Evolutionary conservation across 1,284 basidiomycete species (phyloP), one percentile per base, ranked within the genome.

Genomic region (Schizophyllum commune): DNA sequence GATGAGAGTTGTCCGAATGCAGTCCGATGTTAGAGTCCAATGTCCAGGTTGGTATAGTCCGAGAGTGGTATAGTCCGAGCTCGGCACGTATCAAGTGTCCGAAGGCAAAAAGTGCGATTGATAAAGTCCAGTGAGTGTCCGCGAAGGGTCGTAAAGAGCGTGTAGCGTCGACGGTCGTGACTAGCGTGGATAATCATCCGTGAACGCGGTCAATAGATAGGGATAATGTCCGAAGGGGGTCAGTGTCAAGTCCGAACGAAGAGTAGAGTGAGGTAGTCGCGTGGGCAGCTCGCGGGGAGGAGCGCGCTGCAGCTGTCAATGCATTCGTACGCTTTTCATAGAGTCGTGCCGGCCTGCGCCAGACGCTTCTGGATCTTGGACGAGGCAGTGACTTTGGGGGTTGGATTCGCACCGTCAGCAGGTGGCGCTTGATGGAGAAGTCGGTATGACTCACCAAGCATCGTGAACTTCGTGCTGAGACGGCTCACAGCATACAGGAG

Each of bases 401-500:
- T 17, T 32, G 21, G 59, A 32, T 1, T 52, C 39, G 11, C 17
- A 47, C n/a, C n/a, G n/a, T n/a, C n/a, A n/a, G 57, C 22, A 58
- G 55, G 55, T 8, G n/a, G 61, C 53, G 53, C 32, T 52, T 15
- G 15, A 61, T 8, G 15, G 56, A 22, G 34, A 39, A 7, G 34
- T 7, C n/a, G 52, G n/a, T n/a, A 7, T 8, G 6, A 75, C 79
- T 61, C 66, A 79, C 86, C 83, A 62, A 85, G 74, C 64, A 89
- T 74, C 32, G 85, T 85, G 69, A 85, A 86, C 57, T 77, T 77
- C 8, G 80, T 70, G 61, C 79, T 79, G 55, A 90, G 78, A 63
- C 75, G 82, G 62, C 77, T 83, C 80, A 90, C 82, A 58, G 83
- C 85, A 65, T 81, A 84, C 34, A 88, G 75, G 58, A 91, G 71